Base-by-base conservation (phyloP, 2,329 filamentous ascomycete species). In the Westerdykella ornata region DNA sequence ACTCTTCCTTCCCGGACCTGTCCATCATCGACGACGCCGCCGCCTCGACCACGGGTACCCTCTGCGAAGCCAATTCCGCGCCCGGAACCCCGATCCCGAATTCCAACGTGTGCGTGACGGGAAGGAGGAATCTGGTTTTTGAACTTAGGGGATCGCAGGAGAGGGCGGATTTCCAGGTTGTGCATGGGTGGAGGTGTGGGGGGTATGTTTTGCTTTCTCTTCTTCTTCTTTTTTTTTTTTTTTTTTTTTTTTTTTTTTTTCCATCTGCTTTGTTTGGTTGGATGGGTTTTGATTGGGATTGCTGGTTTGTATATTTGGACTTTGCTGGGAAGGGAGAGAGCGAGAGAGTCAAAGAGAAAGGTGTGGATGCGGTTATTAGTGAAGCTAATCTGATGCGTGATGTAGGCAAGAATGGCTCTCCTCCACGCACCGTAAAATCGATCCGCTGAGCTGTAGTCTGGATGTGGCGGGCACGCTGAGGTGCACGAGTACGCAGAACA, bases 141-240 rank as follows among this genome's bases (percentile, higher is more conserved):
- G 53, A 56, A 37, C 45, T 60, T 3, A 44, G 41, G 33, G 48
- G 32, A 3, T 42, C 47, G 8, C 47, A 55, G 30, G 47, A 52
- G 3, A 34, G 46, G 30, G 51, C 48, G 5, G 46, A 50, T 33
- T 60, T 56, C 38, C 53, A 56, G 32, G 46, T 63, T 28, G 50
- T 48, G 1, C 60, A 63, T 43, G 45, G 44, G 5, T 63, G 59
- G 59, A 36, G 31, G 15, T 63, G 60, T 39, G 43, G 54, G 22
- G 51, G 50, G 60, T 63, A 42, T 41, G 57, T 54, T 14, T 5
- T 15, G 3, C 17, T 33, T 22, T 13, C 22, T 2, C 14, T 17
- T 3, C 5, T 26, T 26, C 20, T n/a, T n/a, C n/a, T n/a, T n/a
- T n/a, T n/a, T n/a, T n/a, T n/a, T n/a, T n/a, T n/a, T n/a, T n/a